Evolutionary conservation across 2,329 filamentous ascomycete genomes (phyloP), one percentile per base, ranked within the genome.

Genomic region (Aspergillus sp.): DNA sequence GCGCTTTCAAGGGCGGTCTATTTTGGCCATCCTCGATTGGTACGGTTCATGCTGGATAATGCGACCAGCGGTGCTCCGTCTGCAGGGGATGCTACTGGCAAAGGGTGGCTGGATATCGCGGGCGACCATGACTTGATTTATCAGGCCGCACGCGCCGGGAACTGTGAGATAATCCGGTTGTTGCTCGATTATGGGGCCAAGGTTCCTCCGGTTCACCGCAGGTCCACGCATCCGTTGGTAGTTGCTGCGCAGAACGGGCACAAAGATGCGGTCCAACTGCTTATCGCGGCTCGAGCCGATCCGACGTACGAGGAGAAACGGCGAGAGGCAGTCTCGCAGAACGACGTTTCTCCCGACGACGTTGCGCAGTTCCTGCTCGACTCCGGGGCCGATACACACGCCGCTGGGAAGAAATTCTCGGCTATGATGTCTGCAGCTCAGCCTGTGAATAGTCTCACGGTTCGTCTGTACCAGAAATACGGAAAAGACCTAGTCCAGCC

Each of bases 81-180:
- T 11, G 26, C 3, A 11, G 9, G 26, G 48, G n/a, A 20, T 17
- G 47, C 17, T 12, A 9, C 8, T 30, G 26, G 26, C 26, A 30
- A 30, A 30, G 30, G 30, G 3, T 45, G 41, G 50, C 20, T 53
- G 5, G 41, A 45, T 26, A 20, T 44, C 8, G 41, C 41, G 4
- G 5, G 18, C 13, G 41, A 45, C 30, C 17, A 43, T 18, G 8
- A 30, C 5, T 34, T 53, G 30, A 44, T 53, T n/a, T 36, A 45
- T 8, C 41, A 53, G 7, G 50, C 50, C 5, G 50, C 50, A n/a
- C 13, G 18, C 4, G 4, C 42, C 7, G 50, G 50, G 2, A 26
- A 53, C 32, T 53, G 50, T 24, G 41, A 45, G 7, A 53, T 53
- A 32, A 53, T 53, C 8, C 41, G 32, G 30, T 15, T 53, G 26